Evolutionary conservation across 352 stramenopile species (phyloP).

Genomic region (Globisporangium ultimum): DNA sequence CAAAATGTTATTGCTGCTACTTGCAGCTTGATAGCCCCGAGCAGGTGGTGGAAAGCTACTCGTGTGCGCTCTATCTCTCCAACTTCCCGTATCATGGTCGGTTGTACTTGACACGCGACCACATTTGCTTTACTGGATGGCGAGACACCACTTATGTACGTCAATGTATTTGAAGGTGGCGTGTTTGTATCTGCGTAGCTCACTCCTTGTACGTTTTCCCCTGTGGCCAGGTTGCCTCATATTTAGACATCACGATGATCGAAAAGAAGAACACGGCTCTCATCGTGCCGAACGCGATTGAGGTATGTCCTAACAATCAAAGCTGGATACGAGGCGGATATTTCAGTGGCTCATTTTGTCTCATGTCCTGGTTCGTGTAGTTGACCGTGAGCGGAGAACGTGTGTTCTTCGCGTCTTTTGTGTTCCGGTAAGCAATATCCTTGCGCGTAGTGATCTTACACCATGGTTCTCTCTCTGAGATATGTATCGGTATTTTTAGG

Average conservation of each 20-base stretch:
- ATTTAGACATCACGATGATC: slow-evolving; percentile 65
- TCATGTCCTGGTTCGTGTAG: slow-evolving; percentile 18
- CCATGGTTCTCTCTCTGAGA: slow-evolving; percentile 1
- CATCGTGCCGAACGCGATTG: slow-evolving; percentile 83
- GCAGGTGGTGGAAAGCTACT: slow-evolving; percentile 84
- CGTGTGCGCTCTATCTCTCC: slow-evolving; percentile 71
- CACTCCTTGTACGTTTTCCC: neutral
- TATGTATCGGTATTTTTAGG: slow-evolving; percentile 24
- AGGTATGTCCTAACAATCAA: slow-evolving; percentile 31
- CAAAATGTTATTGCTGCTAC: slow-evolving; percentile 1
- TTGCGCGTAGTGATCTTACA: neutral
- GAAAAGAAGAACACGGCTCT: slow-evolving; percentile 86
- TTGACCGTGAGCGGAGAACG: slow-evolving; percentile 65
- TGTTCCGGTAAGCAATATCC: slow-evolving; percentile 51
- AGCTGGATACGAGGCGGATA: neutral
- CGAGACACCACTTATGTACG: slow-evolving; percentile 76
- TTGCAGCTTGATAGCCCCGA: slow-evolving; percentile 55
- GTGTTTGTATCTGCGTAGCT: neutral
- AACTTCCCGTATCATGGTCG: slow-evolving; percentile 82
- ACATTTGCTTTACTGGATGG: slow-evolving; percentile 83
- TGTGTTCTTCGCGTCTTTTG: slow-evolving; percentile 81
- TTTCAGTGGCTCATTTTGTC: neutral
- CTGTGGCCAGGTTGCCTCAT: slow-evolving; percentile 53
- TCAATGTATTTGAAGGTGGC: neutral
- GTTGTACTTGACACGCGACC: slow-evolving; percentile 69